Base-by-base conservation (phyloP, 108 stramenopile genomes). In the Nitzschia inconspicua region DNA sequence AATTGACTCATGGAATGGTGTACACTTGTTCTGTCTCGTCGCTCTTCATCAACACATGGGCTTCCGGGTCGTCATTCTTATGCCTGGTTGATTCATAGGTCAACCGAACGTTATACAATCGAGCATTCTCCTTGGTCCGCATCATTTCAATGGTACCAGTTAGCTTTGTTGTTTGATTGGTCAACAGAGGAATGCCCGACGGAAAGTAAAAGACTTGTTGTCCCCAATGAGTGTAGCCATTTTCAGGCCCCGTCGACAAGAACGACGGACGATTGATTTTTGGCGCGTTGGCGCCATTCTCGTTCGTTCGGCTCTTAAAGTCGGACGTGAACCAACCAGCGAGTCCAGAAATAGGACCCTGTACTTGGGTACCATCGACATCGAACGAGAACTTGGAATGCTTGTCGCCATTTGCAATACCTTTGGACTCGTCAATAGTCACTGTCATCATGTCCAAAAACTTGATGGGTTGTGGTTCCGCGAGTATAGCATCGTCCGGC, bases 161-260 rank as follows among this genome's bases (percentile, higher is more conserved):
- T n/a, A 94, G 41, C 29, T 70, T 64, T 16, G 93, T 94, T 20
- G 76, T 82, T 58, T 94, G 80, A 11, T 80, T 85, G 13, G 68
- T 39, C 19, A 94, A 57, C 20, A 91, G 58, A 5, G 87, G 87
- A 55, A 91, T 84, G 14, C 77, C 66, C 16, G 86, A 82, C 4
- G 66, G 67, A 26, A 92, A 75, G 73, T 87, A 91, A 56, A 97
- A 94, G 23, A 87, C 89, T 75, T 98, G 98, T 74, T 98, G 98
- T 25, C 96, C 98, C 98, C 98, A 98, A 66, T 98, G 98, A 26
- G 98, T 98, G 78, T 97, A 92, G 44, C 95, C 97, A 71, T 79
- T 79, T 59, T 94, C 95, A 6, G 98, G 98, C 41, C 88, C 95
- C 13, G 98, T 98, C 16, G 82, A 82, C 48, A 98, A 71, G 44